These are phyloP conservation scores for Penicillium freii DNA, from an alignment of 2,329 filamentous ascomycete species.

Conservation along the genomic window DNA sequence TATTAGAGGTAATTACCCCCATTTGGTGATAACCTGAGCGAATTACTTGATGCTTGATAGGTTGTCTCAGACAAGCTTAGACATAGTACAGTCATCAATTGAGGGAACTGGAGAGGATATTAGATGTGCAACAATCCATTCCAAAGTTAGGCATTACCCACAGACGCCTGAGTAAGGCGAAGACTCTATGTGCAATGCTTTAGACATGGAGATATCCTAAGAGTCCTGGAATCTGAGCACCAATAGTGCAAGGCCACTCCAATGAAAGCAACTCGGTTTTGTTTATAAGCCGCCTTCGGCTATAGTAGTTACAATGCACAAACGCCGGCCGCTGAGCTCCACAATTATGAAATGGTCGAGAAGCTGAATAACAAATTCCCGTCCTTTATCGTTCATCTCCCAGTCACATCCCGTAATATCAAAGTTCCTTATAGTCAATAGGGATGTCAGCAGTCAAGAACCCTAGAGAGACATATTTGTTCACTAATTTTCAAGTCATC, in stretches of 20 bases:
- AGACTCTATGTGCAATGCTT: not conserved
- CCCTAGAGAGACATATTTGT: not conserved
- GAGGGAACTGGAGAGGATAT: not conserved
- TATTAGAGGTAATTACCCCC: not conserved
- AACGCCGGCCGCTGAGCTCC: not conserved
- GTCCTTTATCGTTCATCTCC: too few relatives aligned
- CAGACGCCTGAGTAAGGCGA: not conserved
- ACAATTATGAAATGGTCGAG: not conserved
- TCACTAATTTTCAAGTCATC: not conserved
- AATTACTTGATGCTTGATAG: not conserved
- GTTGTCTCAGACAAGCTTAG: not conserved
- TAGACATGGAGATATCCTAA: too few relatives aligned
- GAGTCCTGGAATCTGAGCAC: too few relatives aligned
- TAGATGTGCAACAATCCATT: not conserved
- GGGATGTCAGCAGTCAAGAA: not conserved
- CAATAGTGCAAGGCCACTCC: not conserved
- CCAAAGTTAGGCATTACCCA: not conserved
- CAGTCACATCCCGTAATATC: not conserved
- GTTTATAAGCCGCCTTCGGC: not conserved
- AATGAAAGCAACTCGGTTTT: not conserved
- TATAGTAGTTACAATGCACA: too few relatives aligned
- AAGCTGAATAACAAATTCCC: not conserved
- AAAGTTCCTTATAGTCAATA: not conserved
- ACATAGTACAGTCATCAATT: not conserved
- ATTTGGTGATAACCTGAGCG: not conserved